These are phyloP conservation scores for Picea mariana DNA, from an alignment of 83 land plant species.

Conservation along the genomic window DNA sequence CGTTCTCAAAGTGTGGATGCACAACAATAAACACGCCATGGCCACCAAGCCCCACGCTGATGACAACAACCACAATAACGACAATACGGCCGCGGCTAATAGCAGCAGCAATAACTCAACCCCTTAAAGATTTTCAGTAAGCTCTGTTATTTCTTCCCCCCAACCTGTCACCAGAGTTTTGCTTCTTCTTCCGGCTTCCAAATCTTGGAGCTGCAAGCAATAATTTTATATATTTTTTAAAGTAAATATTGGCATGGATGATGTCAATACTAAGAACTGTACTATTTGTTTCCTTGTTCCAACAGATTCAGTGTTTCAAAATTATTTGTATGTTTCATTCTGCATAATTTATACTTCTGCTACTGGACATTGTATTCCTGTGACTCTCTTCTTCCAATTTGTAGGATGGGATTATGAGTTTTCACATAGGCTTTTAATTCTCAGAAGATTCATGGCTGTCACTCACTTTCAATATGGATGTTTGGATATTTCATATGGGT, in stretches of 20 bases:
- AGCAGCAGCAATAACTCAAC: slow-evolving; percentile 6
- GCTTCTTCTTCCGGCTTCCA: not conserved
- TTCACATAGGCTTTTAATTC: not conserved
- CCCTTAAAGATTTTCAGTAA: not conserved
- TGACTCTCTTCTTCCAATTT: not conserved
- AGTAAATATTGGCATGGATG: too few species aligned
- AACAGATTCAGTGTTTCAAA: not conserved
- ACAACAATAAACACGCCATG: slow-evolving; percentile 51
- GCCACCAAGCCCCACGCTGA: not conserved
- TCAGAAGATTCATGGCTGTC: not conserved
- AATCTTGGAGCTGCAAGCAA: not conserved
- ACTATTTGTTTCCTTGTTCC: not conserved
- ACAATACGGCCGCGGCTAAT: not conserved
- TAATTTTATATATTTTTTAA: too few species aligned
- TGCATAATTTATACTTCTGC: not conserved
- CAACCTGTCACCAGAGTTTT: not conserved
- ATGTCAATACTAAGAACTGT: too few species aligned
- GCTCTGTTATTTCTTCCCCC: not conserved
- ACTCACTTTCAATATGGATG: not conserved
- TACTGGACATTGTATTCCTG: not conserved
- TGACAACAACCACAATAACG: not conserved
- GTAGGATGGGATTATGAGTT: not conserved
- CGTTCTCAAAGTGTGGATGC: slow-evolving; percentile 72
- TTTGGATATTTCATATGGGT: too few species aligned
- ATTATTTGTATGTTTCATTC: not conserved